Evolutionary conservation across 495 filamentous ascomycete species (phyloP).

Genomic region (Aspergillus hancockii): DNA sequence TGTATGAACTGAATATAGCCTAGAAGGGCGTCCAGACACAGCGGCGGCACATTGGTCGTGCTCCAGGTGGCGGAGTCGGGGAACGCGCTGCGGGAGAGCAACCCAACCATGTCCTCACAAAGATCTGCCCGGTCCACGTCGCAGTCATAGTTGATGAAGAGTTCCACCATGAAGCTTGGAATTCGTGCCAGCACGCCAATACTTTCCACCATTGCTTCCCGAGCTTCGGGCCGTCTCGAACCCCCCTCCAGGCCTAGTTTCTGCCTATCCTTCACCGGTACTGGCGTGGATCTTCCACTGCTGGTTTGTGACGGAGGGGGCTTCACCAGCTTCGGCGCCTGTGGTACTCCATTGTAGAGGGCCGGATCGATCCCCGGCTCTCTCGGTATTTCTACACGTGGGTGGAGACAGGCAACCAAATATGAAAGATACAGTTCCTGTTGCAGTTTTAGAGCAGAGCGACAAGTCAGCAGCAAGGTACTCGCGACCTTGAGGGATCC

Average conservation of each 20-base stretch:
- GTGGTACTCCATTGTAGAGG: slow-evolving; percentile 91
- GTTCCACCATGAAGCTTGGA: slow-evolving; percentile 88
- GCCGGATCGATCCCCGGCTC: slow-evolving; percentile 89
- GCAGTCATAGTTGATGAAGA: slow-evolving; percentile 98
- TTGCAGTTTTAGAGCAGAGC: slow-evolving; percentile 91
- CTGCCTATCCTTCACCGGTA: slow-evolving; percentile 90
- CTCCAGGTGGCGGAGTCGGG: slow-evolving; percentile 99
- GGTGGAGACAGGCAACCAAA: slow-evolving; percentile 89
- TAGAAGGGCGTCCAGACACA: slow-evolving; percentile 90
- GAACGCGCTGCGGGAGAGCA: slow-evolving; percentile 91
- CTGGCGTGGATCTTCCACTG: slow-evolving; percentile 88
- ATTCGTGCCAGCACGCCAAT: slow-evolving; percentile 89
- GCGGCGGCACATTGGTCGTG: slow-evolving; percentile 93
- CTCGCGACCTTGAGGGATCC: slow-evolving; percentile 89
- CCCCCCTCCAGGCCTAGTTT: slow-evolving; percentile 94
- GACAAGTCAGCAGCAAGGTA: slow-evolving; percentile 86
- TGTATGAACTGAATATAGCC: slow-evolving; percentile 89
- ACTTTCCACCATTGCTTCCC: slow-evolving; percentile 98
- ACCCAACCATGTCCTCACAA: slow-evolving; percentile 91
- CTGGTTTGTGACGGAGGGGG: slow-evolving; percentile 72
- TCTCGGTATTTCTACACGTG: slow-evolving; percentile 84
- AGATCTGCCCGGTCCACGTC: slow-evolving; percentile 89
- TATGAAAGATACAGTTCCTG: slow-evolving; percentile 97
- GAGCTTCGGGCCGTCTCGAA: slow-evolving; percentile 83
- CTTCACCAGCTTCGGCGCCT: slow-evolving; percentile 83